These are phyloP conservation scores for Trichocomaceae sp. DNA, from an alignment of 2,329 filamentous ascomycete genomes.

Conservation along the genomic window DNA sequence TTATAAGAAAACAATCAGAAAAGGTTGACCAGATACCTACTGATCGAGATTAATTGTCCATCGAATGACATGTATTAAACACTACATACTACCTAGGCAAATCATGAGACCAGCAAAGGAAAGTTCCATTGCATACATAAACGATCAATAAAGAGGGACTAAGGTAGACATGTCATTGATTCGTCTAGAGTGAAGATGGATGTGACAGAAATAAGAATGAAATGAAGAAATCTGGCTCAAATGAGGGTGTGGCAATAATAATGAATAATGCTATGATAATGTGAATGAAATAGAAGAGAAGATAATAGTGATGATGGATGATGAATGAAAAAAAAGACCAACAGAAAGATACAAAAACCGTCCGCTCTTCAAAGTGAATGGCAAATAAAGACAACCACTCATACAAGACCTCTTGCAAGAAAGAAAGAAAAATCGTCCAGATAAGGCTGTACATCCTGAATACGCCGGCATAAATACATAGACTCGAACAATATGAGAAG, in stretches of 20 bases:
- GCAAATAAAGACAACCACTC: slow-evolving; percentile 5
- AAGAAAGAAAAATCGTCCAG: slow-evolving; percentile 6
- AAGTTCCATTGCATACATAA: neutral
- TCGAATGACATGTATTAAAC: neutral
- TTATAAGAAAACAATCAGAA: too few species aligned
- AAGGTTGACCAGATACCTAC: too few species aligned
- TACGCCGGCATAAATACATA: slow-evolving; percentile 12
- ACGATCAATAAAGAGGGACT: neutral
- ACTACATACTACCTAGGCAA: neutral
- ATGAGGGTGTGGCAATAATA: neutral
- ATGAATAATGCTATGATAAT: neutral
- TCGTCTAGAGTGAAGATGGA: slow-evolving; percentile 3
- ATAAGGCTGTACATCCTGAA: slow-evolving; percentile 10
- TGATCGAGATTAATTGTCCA: too few species aligned
- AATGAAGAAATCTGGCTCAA: slow-evolving; percentile 5
- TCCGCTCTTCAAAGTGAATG: slow-evolving; percentile 10
- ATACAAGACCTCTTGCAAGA: slow-evolving; percentile 4
- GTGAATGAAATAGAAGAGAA: neutral
- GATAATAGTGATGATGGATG: neutral
- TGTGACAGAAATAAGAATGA: neutral
- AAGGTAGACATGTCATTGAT: slow-evolving; percentile 9
- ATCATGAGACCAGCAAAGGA: neutral
- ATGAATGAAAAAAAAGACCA: neutral
- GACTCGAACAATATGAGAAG: slow-evolving; percentile 8
- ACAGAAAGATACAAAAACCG: slow-evolving; percentile 5